These are phyloP conservation scores for Aspergillus oerlinghausenensis DNA, from an alignment of 2,329 filamentous ascomycete genomes.

Conservation along the genomic window DNA sequence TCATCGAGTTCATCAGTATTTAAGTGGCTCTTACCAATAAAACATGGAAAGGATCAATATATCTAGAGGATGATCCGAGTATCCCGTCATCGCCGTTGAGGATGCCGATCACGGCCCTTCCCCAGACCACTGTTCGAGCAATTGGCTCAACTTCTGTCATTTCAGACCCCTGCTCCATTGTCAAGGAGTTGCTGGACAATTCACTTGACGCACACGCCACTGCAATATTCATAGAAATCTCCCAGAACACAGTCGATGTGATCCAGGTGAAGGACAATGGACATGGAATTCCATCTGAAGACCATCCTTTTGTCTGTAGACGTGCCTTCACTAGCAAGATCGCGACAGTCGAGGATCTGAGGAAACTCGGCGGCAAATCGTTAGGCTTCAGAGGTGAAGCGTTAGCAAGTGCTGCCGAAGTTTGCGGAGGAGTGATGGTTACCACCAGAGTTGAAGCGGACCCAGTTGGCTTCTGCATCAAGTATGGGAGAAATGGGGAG, in stretches of 20 bases:
- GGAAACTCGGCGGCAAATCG: constrained; percentile 50
- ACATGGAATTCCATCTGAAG: constrained; percentile 54
- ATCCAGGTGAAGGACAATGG: constrained; percentile 63
- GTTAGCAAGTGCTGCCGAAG: constrained; percentile 56
- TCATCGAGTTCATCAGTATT: background rate
- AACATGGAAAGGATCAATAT: constrained; percentile 1
- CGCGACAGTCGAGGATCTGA: constrained; percentile 52
- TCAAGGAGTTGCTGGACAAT: constrained; percentile 65
- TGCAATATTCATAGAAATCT: constrained; percentile 55
- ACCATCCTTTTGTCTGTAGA: constrained; percentile 52
- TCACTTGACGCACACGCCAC: constrained; percentile 60
- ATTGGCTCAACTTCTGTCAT: constrained; percentile 57
- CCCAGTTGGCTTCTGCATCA: constrained; percentile 48
- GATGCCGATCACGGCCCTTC: constrained; percentile 46
- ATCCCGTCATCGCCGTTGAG: constrained; percentile 4
- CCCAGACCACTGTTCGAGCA: constrained; percentile 42
- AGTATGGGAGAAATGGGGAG: constrained; percentile 49
- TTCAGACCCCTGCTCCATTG: constrained; percentile 52
- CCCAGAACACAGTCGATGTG: constrained; percentile 55
- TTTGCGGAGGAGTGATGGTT: constrained; percentile 50
- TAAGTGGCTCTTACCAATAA: background rate
- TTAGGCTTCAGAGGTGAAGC: constrained; percentile 64
- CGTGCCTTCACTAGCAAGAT: constrained; percentile 63
- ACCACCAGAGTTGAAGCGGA: constrained; percentile 57
- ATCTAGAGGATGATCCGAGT: background rate